Base-by-base conservation (phyloP, 2,329 filamentous ascomycete species). In the Sporothrix pallida region DNA sequence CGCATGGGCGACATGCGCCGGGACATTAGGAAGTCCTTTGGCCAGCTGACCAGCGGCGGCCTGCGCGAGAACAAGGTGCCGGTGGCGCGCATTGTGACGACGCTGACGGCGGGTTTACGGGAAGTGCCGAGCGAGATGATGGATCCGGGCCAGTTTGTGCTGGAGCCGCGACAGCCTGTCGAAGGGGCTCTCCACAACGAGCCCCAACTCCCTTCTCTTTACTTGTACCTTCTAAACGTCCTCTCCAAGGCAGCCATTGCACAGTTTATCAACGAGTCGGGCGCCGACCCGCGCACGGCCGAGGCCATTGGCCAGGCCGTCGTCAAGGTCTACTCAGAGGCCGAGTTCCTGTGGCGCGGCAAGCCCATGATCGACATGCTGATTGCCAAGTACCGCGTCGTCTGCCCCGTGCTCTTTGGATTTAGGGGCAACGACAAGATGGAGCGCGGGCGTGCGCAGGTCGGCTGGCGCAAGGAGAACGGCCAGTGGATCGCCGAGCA, bases 391-490 rank as follows among this genome's bases (percentile, higher is more conserved):
- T 92, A 93, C 78, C 90, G 94, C 74, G 86, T 92, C 17, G 86
- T 89, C 3, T 97, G 94, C 78, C 95, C 96, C 0, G 91, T 94
- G 1, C 85, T 99, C 0, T 98, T 97, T 80, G 95, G 95, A 20
- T 89, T 95, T 76, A 87, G 89, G 60, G 95, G 93, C 31, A 90
- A 86, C 75, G 93, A 97, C 80, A 90, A 87, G 75, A 97, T 91
- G 0, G 87, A 90, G 63, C 84, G 85, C 12, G 94, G 93, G 0
- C 88, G 91, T 13, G 77, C 82, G 20, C 86, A 88, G n/a, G 82
- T 97, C 2, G 94, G 93, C 0, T 97, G 94, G 93, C 87, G 86
- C 81, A 89, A 86, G 76, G 87, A 89, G 13, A 86, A 84, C 9
- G 85, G 86, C 6, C 82, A 83, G 7, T 95, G 88, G 84, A 85